Evolutionary conservation across 768 basidiomycete genomes (phyloP).

Genomic region (Sarcodon sp.): DNA sequence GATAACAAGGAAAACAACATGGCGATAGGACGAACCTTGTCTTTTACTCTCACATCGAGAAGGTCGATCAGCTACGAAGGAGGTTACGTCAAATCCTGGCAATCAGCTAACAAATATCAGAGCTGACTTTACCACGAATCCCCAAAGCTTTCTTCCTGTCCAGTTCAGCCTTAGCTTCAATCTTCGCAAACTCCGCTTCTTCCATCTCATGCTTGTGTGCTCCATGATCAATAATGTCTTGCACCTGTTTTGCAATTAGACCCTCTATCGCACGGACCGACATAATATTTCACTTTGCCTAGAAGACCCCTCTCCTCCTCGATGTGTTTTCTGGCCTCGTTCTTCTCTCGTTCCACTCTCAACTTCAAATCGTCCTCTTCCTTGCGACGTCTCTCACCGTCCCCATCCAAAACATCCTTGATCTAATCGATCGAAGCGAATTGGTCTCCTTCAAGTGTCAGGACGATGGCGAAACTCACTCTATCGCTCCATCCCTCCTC

Average conservation of each 20-base stretch:
- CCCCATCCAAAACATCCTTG: conserved; percentile 5
- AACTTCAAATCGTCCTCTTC: conserved; percentile 3
- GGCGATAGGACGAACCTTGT: background rate
- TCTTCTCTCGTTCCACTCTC: conserved; percentile 3
- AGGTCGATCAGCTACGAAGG: background rate
- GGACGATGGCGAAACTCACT: background rate
- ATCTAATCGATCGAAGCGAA: conserved; percentile 1
- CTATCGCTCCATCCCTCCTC: conserved; percentile 4
- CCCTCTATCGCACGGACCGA: background rate
- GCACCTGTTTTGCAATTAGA: conserved; percentile 1
- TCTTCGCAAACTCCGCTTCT: conserved; percentile 2
- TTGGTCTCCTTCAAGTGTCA: background rate
- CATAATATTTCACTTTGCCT: background rate
- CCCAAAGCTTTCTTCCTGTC: background rate
- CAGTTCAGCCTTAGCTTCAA: conserved; percentile 3
- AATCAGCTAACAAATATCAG: background rate
- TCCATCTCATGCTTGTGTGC: conserved; percentile 3
- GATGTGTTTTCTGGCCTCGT: conserved; percentile 4
- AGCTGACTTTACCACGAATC: background rate
- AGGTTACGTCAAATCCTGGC: background rate
- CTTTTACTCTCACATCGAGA: background rate
- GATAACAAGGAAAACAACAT: background rate
- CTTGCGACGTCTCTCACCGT: background rate
- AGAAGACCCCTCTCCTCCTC: conserved; percentile 2
- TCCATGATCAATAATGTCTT: conserved; percentile 3